These are phyloP conservation scores for Pseudogymnoascus sp. DNA, from an alignment of 2,329 filamentous ascomycete species.

Conservation along the genomic window DNA sequence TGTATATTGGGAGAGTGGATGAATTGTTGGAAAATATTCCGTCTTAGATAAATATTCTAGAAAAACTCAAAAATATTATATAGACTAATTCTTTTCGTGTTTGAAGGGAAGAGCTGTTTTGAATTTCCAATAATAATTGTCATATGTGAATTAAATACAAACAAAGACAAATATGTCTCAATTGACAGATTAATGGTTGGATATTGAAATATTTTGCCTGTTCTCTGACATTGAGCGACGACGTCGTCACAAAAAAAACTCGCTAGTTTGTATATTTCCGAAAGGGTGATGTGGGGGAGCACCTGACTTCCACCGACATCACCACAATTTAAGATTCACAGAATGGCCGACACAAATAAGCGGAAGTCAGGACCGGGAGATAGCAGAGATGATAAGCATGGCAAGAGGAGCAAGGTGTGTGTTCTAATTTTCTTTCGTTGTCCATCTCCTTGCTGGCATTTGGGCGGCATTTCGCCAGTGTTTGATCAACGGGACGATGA, in stretches of 20 bases:
- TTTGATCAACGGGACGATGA: not conserved
- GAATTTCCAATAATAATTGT: not conserved
- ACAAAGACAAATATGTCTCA: not conserved
- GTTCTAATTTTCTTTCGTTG: not conserved
- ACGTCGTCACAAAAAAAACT: slow-evolving; percentile 3
- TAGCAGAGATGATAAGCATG: slow-evolving; percentile 16
- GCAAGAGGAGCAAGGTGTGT: slow-evolving; percentile 25
- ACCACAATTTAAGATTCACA: not conserved
- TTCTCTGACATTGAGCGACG: not conserved
- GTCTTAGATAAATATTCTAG: not conserved
- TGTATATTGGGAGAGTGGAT: not conserved
- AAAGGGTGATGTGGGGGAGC: not conserved
- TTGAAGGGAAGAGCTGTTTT: not conserved
- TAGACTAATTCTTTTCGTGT: not conserved
- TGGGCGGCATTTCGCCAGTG: not conserved
- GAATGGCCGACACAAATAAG: slow-evolving; percentile 24
- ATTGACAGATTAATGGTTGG: not conserved
- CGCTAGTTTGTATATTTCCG: not conserved
- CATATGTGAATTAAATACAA: not conserved
- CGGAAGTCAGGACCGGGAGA: slow-evolving; percentile 19
- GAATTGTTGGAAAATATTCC: not conserved
- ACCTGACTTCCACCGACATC: slow-evolving; percentile 1
- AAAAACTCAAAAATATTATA: not conserved
- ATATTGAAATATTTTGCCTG: not conserved
- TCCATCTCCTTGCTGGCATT: not conserved